phyloP scores from a whole-genome alignment of 2,329 filamentous ascomycete genomes.

The Emericellopsis cladophorae region DNA sequence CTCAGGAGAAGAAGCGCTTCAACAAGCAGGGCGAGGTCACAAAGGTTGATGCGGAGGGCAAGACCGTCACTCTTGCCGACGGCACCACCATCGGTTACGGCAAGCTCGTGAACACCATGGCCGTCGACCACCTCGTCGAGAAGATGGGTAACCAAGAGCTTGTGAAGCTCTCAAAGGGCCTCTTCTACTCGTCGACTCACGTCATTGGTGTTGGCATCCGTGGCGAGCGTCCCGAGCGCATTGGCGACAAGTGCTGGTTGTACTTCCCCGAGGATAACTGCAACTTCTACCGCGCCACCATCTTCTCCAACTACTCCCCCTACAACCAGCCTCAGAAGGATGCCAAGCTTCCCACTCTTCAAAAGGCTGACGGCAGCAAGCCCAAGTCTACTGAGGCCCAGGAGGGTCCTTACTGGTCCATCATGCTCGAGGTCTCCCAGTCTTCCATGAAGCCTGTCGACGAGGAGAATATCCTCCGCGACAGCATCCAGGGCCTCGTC shows the following conservation, averaged over 20 bases:
- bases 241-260: constrained; percentile 99
- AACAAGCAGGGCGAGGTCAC: constrained; percentile 74
- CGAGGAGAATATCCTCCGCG: constrained; percentile 68
- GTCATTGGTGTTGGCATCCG: constrained; percentile 94
- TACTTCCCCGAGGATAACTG: constrained; percentile 99
- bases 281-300: constrained; percentile 98
- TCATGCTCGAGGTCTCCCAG: constrained; percentile 98
- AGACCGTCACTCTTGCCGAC: constrained; percentile 70
- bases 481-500: constrained; percentile 91
- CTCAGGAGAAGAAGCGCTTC: constrained; percentile 82
- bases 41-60: constrained; percentile 76
- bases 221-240: constrained; percentile 81
- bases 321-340: constrained; percentile 85
- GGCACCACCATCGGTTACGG: constrained; percentile 84
- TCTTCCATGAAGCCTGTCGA: constrained; percentile 92
- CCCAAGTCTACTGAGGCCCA: constrained; percentile 58
- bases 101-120: constrained; percentile 93
- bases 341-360: constrained; percentile 75
- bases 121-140: constrained; percentile 78
- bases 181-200: constrained; percentile 96
- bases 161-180: constrained; percentile 68
- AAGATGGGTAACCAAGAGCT: constrained; percentile 82
- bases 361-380: constrained; percentile 77
- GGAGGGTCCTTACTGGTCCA: constrained; percentile 96
- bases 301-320: constrained; percentile 99